A percentile compares a stretch with the other conserved stretches of the same genome.
These are phyloP conservation scores for Kwoniella sp. DNA, from an alignment of 768 basidiomycete genomes.

Conservation along the genomic window DNA sequence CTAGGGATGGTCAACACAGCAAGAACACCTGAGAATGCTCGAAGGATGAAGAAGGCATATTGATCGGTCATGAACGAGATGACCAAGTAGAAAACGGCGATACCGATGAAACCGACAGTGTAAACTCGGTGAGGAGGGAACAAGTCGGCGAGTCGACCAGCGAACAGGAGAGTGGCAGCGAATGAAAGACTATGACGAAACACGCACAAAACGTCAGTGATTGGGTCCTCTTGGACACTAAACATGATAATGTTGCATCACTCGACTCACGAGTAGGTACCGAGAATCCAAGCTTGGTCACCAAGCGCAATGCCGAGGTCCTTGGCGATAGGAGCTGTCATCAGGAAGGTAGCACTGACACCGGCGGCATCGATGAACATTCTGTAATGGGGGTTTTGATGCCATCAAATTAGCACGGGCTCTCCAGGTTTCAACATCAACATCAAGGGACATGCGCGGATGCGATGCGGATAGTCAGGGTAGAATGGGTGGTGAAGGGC, in stretches of 20 bases:
- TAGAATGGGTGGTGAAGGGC: too few species aligned
- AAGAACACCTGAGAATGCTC: conserved; percentile 47
- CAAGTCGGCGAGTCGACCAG: conserved; percentile 48
- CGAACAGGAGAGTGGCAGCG: conserved; percentile 36
- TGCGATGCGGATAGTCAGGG: too few species aligned
- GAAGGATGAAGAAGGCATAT: conserved; percentile 51
- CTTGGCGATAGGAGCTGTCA: conserved; percentile 47
- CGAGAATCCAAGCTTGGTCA: conserved; percentile 48
- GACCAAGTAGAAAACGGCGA: conserved; percentile 51
- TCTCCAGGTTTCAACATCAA: too few species aligned
- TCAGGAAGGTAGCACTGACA: conserved; percentile 47
- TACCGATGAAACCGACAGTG: conserved; percentile 49
- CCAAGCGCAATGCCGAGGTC: conserved; percentile 38
- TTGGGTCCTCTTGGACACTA: too few species aligned
- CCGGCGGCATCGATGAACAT: conserved; percentile 47
- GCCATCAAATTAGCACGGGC: neutral
- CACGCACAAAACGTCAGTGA: too few species aligned
- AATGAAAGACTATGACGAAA: conserved; percentile 13
- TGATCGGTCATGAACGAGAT: conserved; percentile 49
- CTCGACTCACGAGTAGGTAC: conserved; percentile 39
- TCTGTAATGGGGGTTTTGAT: conserved; percentile 1
- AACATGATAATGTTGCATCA: too few species aligned
- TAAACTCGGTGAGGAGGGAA: conserved; percentile 49
- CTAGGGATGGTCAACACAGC: conserved; percentile 51
- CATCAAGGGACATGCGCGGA: too few species aligned